Evolutionary conservation across 2,329 filamentous ascomycete genomes (phyloP).

Genomic region (Ceratocystis albifundus): DNA sequence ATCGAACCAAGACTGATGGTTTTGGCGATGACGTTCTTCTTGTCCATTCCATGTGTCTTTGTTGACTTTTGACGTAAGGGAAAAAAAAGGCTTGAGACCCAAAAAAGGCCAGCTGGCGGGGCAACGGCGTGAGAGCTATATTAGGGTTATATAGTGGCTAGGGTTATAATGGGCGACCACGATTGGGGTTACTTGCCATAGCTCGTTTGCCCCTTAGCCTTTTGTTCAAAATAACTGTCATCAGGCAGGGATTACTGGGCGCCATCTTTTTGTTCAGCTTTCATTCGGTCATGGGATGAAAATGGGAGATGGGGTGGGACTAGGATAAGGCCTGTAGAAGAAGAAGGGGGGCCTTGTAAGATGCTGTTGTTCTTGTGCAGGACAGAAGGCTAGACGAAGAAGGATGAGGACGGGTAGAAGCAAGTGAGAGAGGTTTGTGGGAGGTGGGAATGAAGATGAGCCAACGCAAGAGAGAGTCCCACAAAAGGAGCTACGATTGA

Average conservation of each 20-base stretch:
- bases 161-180: not conserved
- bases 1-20: no score
- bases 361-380: not conserved
- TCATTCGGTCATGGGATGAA: not conserved
- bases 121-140: not conserved
- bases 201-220: not conserved
- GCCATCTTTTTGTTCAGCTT: slow-evolving; percentile 8
- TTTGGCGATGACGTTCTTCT: no score
- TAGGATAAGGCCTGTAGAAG: not conserved
- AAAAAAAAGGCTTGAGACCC: not conserved
- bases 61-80: not conserved
- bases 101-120: slow-evolving; percentile 12
- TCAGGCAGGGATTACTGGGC: not conserved
- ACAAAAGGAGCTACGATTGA: not conserved
- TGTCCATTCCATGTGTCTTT: not conserved
- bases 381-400: not conserved
- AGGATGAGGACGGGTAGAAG: not conserved
- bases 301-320: not conserved
- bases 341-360: no score
- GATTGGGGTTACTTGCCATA: no score
- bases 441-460: not conserved
- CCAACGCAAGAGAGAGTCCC: not conserved
- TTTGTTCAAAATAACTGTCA: not conserved
- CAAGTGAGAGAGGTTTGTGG: not conserved
- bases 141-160: not conserved